A percentile compares a stretch with the other conserved stretches of the same genome.
Evolutionary conservation across 108 stramenopile species (phyloP).

Genomic region (Mediolabrus comicus): DNA sequence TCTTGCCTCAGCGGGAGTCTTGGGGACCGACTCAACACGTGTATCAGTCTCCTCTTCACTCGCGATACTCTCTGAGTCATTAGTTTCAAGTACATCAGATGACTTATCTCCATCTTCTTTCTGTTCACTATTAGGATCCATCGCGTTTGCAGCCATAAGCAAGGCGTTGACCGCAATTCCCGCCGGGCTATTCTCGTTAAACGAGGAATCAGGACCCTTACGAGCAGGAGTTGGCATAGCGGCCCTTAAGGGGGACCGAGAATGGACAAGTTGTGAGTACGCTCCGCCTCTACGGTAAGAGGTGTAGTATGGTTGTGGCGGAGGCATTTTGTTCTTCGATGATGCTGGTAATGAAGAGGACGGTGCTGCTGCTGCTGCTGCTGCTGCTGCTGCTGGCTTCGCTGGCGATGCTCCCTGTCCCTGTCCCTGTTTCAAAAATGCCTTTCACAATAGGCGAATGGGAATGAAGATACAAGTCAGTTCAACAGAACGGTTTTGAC

Average conservation of each 20-base stretch:
- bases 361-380: background rate
- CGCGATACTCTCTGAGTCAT: background rate
- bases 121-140: background rate
- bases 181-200: background rate
- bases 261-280: background rate
- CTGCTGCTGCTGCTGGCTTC: background rate
- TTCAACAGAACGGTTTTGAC: background rate
- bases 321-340: background rate
- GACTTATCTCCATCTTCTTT: background rate
- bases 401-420: too few relatives aligned
- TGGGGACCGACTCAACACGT: background rate
- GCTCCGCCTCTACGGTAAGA: conserved; percentile 1
- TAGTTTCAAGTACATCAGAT: background rate
- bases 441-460: background rate
- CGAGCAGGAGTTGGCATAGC: background rate
- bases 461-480: background rate
- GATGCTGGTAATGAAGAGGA: too few relatives aligned
- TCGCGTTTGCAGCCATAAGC: background rate
- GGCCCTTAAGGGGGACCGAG: background rate
- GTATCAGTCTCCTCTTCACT: background rate
- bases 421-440: background rate
- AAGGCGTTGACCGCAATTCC: background rate
- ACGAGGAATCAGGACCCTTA: background rate
- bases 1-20: background rate
- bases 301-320: background rate